Evolutionary conservation across 176 grass and related monocot genomes (phyloP).

Genomic region (Oryza meyeriana): DNA sequence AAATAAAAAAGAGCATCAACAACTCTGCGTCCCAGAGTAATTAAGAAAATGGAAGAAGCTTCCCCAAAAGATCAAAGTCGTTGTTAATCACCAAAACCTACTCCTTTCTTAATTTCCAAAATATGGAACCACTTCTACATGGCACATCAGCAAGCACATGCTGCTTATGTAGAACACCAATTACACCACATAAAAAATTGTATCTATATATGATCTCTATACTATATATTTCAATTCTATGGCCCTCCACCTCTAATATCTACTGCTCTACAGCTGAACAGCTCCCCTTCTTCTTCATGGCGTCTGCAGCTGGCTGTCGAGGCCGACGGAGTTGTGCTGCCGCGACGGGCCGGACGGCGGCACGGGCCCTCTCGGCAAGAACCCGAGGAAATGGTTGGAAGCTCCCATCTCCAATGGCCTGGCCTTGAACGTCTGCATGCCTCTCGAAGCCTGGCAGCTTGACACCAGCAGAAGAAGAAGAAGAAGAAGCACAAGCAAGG

Average conservation of each 20-base stretch:
- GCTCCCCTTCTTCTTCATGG: conserved; percentile 16
- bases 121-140: neutral
- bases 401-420: conserved; percentile 46
- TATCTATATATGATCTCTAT: neutral
- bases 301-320: conserved; percentile 36
- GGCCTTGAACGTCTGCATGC: conserved; percentile 52
- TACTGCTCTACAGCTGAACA: neutral
- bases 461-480: conserved; percentile 27
- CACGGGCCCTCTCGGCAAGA: conserved; percentile 54
- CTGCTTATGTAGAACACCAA: neutral
- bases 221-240: neutral
- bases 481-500: conserved; percentile 35
- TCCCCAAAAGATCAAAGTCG: neutral
- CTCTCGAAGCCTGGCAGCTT: conserved; percentile 61
- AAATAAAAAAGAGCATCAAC: conserved; percentile 16
- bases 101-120: neutral
- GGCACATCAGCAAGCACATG: too few species aligned
- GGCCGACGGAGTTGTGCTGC: conserved; percentile 84
- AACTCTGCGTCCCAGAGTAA: conserved; percentile 17
- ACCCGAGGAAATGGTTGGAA: conserved; percentile 52
- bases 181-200: neutral
- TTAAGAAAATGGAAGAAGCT: conserved; percentile 10
- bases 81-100: conserved; percentile 24
- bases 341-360: conserved; percentile 70
- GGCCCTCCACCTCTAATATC: neutral